Evolutionary conservation across 2,329 filamentous ascomycete genomes (phyloP).

Genomic region (Talaromyces sp.): DNA sequence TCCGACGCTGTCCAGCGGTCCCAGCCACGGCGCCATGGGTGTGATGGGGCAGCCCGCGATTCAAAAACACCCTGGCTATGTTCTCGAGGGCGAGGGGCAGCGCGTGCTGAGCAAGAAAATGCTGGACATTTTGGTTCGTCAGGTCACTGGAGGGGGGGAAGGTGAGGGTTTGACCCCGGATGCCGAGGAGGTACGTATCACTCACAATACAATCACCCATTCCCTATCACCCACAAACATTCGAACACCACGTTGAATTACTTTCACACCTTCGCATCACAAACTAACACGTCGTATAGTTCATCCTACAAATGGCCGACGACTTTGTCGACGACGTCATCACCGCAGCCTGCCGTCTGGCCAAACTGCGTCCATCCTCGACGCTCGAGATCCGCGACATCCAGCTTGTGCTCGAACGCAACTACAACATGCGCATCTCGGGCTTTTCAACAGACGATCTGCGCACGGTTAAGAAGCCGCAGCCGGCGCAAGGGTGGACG

Average conservation of each 20-base stretch:
- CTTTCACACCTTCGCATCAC: not conserved
- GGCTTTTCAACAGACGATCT: conserved; percentile 94
- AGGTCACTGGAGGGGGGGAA: conserved; percentile 78
- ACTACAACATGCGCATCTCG: conserved; percentile 87
- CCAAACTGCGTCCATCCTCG: conserved; percentile 87
- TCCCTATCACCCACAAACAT: too few relatives aligned
- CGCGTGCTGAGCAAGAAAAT: conserved; percentile 97
- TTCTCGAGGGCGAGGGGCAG: conserved; percentile 86
- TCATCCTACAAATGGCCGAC: conserved; percentile 82
- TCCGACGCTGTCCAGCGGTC: conserved; percentile 78
- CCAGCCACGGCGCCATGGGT: conserved; percentile 69
- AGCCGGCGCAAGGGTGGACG: conserved; percentile 84
- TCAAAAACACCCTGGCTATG: conserved; percentile 73
- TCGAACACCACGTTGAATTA: too few relatives aligned
- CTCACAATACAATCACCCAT: too few relatives aligned
- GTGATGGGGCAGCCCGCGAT: conserved; percentile 86
- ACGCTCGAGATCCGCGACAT: conserved; percentile 85
- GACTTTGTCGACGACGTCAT: conserved; percentile 93
- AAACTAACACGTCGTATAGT: conserved; percentile 49
- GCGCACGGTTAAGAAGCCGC: conserved; percentile 87
- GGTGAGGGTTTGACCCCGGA: conserved; percentile 80
- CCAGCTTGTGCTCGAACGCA: conserved; percentile 75
- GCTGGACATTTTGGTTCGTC: conserved; percentile 87
- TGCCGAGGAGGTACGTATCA: conserved; percentile 76
- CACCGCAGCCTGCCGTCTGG: conserved; percentile 79